phyloP scores from a whole-genome alignment of 2,329 filamentous ascomycete species.

The Biscogniauxia sp. region DNA sequence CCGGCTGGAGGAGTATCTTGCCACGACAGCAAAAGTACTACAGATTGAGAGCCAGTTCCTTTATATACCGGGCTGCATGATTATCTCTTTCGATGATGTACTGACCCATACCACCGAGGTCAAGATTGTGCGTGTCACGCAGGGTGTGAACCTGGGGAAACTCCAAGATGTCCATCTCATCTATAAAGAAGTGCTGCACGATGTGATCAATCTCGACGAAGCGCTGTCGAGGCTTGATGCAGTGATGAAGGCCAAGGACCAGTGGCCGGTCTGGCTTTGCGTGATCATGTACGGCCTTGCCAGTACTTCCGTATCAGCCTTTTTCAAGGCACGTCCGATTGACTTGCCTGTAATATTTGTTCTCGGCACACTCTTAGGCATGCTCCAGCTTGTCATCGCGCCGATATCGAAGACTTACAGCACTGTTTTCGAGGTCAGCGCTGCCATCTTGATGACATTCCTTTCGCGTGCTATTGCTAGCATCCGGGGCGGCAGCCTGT shows the following conservation, averaged over 20 bases:
- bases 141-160: conserved; percentile 70
- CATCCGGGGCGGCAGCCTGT: conserved; percentile 54
- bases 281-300: conserved; percentile 74
- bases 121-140: conserved; percentile 65
- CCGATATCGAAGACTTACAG: conserved; percentile 72
- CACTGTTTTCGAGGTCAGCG: conserved; percentile 48
- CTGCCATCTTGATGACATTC: conserved; percentile 63
- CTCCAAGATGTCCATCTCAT: conserved; percentile 71
- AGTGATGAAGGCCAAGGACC: conserved; percentile 45
- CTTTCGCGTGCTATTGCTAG: conserved; percentile 65
- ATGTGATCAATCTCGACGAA: conserved; percentile 69
- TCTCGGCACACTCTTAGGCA: conserved; percentile 70
- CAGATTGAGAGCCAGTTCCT: conserved; percentile 84
- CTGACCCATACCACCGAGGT: conserved; percentile 76
- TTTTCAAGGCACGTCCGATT: conserved; percentile 73
- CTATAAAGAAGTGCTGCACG: conserved; percentile 76
- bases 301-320: conserved; percentile 73
- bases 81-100: conserved; percentile 78
- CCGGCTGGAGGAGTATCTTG: conserved; percentile 85
- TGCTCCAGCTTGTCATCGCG: conserved; percentile 70
- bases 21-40: conserved; percentile 79
- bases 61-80: conserved; percentile 88
- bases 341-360: conserved; percentile 77
- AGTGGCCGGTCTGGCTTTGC: conserved; percentile 50
- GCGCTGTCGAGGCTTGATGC: conserved; percentile 61